phyloP scores from a whole-genome alignment of 345 rosid species.

The Mercurialis annua region DNA sequence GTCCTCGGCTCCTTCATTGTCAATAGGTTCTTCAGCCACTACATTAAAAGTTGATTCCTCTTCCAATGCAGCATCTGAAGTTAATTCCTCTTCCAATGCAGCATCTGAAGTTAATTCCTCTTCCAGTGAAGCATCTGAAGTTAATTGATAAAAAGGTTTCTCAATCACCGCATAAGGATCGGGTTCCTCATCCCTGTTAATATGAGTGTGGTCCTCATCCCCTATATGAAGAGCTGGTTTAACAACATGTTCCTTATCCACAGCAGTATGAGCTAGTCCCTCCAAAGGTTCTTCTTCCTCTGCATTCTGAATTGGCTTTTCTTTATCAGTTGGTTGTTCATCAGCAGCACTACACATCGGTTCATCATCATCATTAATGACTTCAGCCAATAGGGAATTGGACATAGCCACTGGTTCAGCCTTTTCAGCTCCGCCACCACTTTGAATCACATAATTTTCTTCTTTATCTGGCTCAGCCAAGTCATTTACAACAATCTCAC shows the following conservation, averaged over 20 bases:
- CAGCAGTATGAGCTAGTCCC: background rate
- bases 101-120: background rate
- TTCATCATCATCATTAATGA: background rate
- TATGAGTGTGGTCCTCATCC: background rate
- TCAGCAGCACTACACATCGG: background rate
- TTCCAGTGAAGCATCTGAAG: background rate
- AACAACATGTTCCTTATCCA: background rate
- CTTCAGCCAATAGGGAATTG: background rate
- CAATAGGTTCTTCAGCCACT: background rate
- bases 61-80: background rate
- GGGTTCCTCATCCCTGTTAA: background rate
- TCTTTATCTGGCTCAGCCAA: slow-evolving; percentile 18
- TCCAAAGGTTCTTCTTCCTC: background rate
- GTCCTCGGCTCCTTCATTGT: background rate
- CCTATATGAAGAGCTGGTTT: background rate
- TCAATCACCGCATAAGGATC: background rate
- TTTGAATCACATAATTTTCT: background rate
- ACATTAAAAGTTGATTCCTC: background rate
- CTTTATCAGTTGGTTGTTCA: background rate
- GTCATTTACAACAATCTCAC: slow-evolving; percentile 15
- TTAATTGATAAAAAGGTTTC: background rate
- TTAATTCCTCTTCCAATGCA: background rate
- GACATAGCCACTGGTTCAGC: background rate
- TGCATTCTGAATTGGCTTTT: background rate
- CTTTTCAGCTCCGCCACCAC: background rate